Percentiles rank a stretch among this genome's conserved stretches.
Evolutionary conservation across 2,329 filamentous ascomycete genomes (phyloP).

Genomic region (Didymella keratinophila): DNA sequence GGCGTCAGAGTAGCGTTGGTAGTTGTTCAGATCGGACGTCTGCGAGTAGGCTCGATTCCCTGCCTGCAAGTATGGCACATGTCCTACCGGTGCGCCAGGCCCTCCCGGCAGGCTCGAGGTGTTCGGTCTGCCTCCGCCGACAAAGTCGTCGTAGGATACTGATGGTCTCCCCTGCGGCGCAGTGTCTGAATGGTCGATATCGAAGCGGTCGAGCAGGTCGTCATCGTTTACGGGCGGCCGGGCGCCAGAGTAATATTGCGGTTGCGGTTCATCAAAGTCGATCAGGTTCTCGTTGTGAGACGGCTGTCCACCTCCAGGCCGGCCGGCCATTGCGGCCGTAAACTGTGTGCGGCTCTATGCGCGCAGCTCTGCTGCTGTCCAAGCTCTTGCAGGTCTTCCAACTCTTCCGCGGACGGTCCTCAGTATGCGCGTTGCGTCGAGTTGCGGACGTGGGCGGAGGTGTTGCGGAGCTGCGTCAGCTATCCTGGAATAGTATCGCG

Average conservation of each 20-base stretch:
- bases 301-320: slow-evolving; percentile 62
- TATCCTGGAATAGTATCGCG: slow-evolving; percentile 24
- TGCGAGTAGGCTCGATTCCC: slow-evolving; percentile 67
- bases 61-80: slow-evolving; percentile 47
- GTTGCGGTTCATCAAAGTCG: slow-evolving; percentile 75
- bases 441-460: slow-evolving; percentile 20
- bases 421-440: slow-evolving; percentile 13
- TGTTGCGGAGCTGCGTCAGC: slow-evolving; percentile 33
- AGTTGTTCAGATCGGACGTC: slow-evolving; percentile 84
- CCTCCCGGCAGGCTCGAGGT: slow-evolving; percentile 54
- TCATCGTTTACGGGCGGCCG: slow-evolving; percentile 82
- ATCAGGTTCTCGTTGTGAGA: slow-evolving; percentile 67
- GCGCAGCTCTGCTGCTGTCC: slow-evolving; percentile 32
- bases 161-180: slow-evolving; percentile 76
- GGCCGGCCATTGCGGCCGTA: slow-evolving; percentile 58
- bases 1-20: slow-evolving; percentile 88
- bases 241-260: slow-evolving; percentile 77
- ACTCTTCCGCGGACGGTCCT: background rate
- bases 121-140: slow-evolving; percentile 69
- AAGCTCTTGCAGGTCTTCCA: slow-evolving; percentile 35
- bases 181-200: slow-evolving; percentile 71
- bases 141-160: slow-evolving; percentile 93
- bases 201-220: slow-evolving; percentile 77
- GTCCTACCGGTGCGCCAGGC: slow-evolving; percentile 51
- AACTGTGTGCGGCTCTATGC: slow-evolving; percentile 31